These are phyloP conservation scores for Ilyonectria sp. DNA, from an alignment of 2,329 filamentous ascomycete species.

Conservation along the genomic window DNA sequence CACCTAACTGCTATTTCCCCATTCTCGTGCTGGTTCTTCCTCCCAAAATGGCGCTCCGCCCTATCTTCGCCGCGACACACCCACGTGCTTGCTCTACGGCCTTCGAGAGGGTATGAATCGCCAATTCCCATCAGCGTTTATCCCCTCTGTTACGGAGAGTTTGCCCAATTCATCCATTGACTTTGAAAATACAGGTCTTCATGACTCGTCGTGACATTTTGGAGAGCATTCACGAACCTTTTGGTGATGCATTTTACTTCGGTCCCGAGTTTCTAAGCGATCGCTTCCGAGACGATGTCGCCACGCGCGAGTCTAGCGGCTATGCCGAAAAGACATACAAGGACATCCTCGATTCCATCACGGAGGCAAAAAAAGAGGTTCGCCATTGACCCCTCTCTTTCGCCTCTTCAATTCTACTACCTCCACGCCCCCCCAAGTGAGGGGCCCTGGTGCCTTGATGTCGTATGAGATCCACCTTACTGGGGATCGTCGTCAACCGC, in stretches of 20 bases:
- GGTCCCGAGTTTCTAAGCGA: slow-evolving; percentile 89
- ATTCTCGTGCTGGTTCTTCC: slow-evolving; percentile 49
- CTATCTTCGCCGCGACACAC: slow-evolving; percentile 95
- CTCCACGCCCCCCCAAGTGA: slow-evolving; percentile 32
- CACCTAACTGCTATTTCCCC: slow-evolving; percentile 48
- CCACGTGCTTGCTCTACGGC: slow-evolving; percentile 96
- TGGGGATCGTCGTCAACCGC: neutral
- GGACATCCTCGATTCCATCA: slow-evolving; percentile 83
- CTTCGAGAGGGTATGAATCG: slow-evolving; percentile 84
- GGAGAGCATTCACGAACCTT: slow-evolving; percentile 92
- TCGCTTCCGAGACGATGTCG: slow-evolving; percentile 81
- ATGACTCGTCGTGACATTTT: slow-evolving; percentile 92
- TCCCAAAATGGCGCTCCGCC: slow-evolving; percentile 72
- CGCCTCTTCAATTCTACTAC: slow-evolving; percentile 39
- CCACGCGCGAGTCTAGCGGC: slow-evolving; percentile 71
- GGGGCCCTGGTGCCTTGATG: slow-evolving; percentile 1
- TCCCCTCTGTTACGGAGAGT: neutral
- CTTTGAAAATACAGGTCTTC: slow-evolving; percentile 77
- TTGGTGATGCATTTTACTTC: slow-evolving; percentile 97
- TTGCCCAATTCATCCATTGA: neutral
- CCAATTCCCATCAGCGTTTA: neutral
- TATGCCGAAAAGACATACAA: slow-evolving; percentile 80
- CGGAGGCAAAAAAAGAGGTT: slow-evolving; percentile 82
- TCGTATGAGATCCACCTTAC: slow-evolving; percentile 1
- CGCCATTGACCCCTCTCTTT: slow-evolving; percentile 48